Base-by-base conservation (phyloP, 2,329 filamentous ascomycete genomes). In the Beauveria bassiana region DNA sequence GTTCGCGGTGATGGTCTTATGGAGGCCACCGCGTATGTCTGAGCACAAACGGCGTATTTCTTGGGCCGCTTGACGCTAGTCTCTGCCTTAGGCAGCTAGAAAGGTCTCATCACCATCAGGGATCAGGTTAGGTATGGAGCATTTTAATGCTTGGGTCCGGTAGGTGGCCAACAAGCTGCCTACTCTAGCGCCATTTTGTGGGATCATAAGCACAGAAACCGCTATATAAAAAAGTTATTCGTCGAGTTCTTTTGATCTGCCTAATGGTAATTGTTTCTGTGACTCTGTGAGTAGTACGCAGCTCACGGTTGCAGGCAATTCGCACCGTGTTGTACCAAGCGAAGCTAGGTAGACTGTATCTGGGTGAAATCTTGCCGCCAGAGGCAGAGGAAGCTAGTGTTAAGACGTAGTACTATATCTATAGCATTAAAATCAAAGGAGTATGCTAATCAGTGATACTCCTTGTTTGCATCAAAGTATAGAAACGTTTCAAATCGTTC, bases 61-160 rank as follows among this genome's bases (percentile, higher is more conserved):
- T 14, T 40, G 45, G 59, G 28, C 59, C 59, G 59, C 59, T 50
- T 50, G 59, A 31, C 55, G 18, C 42, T 61, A 54, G 31, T 61
- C 22, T 54, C 40, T 54, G 59, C 59, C 59, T 61, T 55, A 61
- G 59, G 59, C 59, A 61, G 40, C 59, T 22, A 61, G 40, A 59
- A 51, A 59, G 7, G n/a, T 16, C 18, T n/a, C 55, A 59, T 38
- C 12, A 18, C 10, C 18, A 18, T n/a, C 20, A 38, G n/a, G n/a
- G n/a, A 63, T 18, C 43, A 40, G 31, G 45, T 34, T 40, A n/a
- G 26, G 20, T n/a, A 18, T 18, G 22, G 34, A n/a, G 10, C 31
- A 50, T 50, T 50, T 14, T 5, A 3, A 18, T n/a, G 14, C n/a
- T 22, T n/a, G 49, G 38, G 18, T 24, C 8, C 5, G 12, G 26